Evolutionary conservation across 2,329 filamentous ascomycete species (phyloP).

Genomic region (Cryphonectria radicalis): DNA sequence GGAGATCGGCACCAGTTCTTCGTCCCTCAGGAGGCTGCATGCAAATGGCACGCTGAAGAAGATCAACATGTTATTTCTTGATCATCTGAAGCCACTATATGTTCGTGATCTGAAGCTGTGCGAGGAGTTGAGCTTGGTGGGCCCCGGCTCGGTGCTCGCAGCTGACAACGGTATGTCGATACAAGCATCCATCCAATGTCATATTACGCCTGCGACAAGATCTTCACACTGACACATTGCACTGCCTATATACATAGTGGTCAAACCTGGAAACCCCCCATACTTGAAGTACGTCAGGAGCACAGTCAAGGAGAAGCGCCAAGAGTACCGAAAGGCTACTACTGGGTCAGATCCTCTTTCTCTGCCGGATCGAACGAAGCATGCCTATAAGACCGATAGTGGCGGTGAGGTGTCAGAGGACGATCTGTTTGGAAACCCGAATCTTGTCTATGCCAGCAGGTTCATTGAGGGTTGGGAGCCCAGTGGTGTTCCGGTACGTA

Average conservation of each 20-base stretch:
- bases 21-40: slow-evolving; percentile 66
- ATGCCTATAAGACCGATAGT: slow-evolving; percentile 61
- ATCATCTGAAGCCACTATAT: slow-evolving; percentile 81
- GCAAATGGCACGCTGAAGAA: slow-evolving; percentile 55
- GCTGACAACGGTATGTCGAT: slow-evolving; percentile 62
- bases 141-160: slow-evolving; percentile 63
- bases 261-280: slow-evolving; percentile 71
- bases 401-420: slow-evolving; percentile 44
- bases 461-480: slow-evolving; percentile 70
- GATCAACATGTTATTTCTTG: slow-evolving; percentile 77
- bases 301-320: slow-evolving; percentile 64
- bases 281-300: slow-evolving; percentile 73
- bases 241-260: slow-evolving; percentile 44
- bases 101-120: slow-evolving; percentile 75
- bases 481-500: slow-evolving; percentile 57
- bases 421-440: slow-evolving; percentile 59
- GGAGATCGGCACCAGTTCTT: slow-evolving; percentile 69
- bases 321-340: slow-evolving; percentile 39
- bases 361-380: slow-evolving; percentile 50
- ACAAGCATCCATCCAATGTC: neutral
- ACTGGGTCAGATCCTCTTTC: slow-evolving; percentile 33
- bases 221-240: neutral
- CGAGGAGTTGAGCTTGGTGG: slow-evolving; percentile 70
- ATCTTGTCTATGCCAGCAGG: slow-evolving; percentile 67
- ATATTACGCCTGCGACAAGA: neutral